These are phyloP conservation scores for Lactarius sanguifluus DNA, from an alignment of 768 basidiomycete species.

Conservation along the genomic window DNA sequence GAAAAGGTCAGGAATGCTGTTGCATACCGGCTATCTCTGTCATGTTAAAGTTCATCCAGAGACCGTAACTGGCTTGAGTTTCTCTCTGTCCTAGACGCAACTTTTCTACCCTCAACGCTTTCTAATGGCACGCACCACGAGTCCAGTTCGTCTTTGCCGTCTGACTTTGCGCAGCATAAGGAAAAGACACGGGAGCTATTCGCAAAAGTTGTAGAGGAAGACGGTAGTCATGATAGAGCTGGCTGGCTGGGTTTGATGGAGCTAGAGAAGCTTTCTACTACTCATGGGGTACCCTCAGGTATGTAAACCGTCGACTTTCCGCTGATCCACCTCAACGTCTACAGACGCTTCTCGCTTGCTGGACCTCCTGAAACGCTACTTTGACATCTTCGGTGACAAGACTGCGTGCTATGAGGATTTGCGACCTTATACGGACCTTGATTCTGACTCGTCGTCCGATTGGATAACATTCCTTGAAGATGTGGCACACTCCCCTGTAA, in stretches of 20 bases:
- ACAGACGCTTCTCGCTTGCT: constrained; percentile 49
- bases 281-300: constrained; percentile 52
- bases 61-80: constrained; percentile 90
- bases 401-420: constrained; percentile 88
- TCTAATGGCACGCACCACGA: constrained; percentile 35
- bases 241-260: constrained; percentile 73
- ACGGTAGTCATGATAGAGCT: constrained; percentile 73
- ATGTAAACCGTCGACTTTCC: constrained; percentile 7
- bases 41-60: constrained; percentile 37
- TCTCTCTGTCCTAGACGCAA: constrained; percentile 66
- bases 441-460: constrained; percentile 45
- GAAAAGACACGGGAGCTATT: constrained; percentile 54
- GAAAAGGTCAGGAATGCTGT: constrained; percentile 48
- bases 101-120: constrained; percentile 47
- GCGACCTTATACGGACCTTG: constrained; percentile 57
- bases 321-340: constrained; percentile 2
- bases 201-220: constrained; percentile 53
- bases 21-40: constrained; percentile 3
- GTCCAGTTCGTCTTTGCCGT: constrained; percentile 14
- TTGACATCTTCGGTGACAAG: constrained; percentile 73
- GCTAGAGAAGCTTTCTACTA: constrained; percentile 59
- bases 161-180: constrained; percentile 40
- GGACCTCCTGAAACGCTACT: constrained; percentile 62
- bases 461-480: constrained; percentile 57
- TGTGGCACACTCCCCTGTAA: constrained; percentile 50